Base-by-base conservation (phyloP, 2,329 filamentous ascomycete species). In the Cercospora zeina region DNA sequence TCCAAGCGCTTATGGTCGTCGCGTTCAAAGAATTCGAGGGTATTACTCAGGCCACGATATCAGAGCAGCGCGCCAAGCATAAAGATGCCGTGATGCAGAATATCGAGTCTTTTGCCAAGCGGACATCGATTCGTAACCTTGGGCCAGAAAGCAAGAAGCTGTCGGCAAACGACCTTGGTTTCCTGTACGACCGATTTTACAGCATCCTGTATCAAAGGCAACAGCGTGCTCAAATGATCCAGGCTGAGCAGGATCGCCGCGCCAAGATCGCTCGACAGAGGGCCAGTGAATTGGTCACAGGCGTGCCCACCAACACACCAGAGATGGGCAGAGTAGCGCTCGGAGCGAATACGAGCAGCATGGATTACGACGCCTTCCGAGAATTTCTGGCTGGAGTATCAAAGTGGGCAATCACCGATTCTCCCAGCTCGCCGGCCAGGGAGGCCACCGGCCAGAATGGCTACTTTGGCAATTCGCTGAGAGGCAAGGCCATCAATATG, bases 1-100 rank as follows among this genome's bases (percentile, higher is more conserved):
- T 99, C 74, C 95, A 99, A 72, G 95, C 97, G 76, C 85, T 99
- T 61, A 97, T 99, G 93, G 95, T 99, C 2, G 95, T 97, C 19
- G 95, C 95, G 0, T 99, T 99, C 79, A 97, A 97, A 70, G 95
- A 99, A 73, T 99, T 99, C 73, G 89, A 93, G 0, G 91, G 88
- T 42, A 96, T 99, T 69, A 99, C 95, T 0, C 93, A 99, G 73
- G 89, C 87, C 72, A 96, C 89, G 55, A 93, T 99, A 64, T 89
- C 89, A 0, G 95, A 97, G 68, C 84, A 96, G 72, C 87, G 95
- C 21, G 82, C 90, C 42, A 96, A 93, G 77, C 96, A 97, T 77
- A 97, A 97, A 77, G 91, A 95, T 72, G 89, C 90, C 0, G 95
- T 99, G 33, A 82, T 99, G 60, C 92, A 92, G 75, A 97, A 93